Evolutionary conservation across 305 asterid species (phyloP).

Genomic region (Fraxinus dipetala): DNA sequence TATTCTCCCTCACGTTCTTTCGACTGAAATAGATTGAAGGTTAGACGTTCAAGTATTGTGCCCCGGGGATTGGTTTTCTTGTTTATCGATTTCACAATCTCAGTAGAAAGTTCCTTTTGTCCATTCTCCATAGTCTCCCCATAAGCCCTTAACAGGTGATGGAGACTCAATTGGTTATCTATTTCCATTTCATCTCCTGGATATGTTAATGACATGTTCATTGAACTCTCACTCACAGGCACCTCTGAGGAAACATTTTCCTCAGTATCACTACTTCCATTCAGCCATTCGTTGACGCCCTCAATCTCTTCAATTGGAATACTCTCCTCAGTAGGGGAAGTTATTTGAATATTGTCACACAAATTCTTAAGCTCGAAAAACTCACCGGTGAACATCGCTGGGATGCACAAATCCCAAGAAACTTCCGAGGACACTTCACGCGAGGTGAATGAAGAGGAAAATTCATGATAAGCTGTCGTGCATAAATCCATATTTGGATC

Average conservation of each 20-base stretch:
- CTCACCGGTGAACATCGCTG: constrained; percentile 33
- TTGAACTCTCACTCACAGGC: constrained; percentile 28
- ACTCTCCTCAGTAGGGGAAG: constrained; percentile 24
- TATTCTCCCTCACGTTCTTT: constrained; percentile 38
- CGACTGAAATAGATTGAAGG: constrained; percentile 47
- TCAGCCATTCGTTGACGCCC: constrained; percentile 42
- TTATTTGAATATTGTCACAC: constrained; percentile 28
- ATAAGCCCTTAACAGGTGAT: constrained; percentile 54
- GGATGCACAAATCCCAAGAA: background rate
- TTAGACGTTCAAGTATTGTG: constrained; percentile 46
- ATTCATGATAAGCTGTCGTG: constrained; percentile 18
- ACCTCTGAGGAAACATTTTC: constrained; percentile 32
- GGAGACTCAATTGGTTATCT: constrained; percentile 37
- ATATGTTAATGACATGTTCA: constrained; percentile 20
- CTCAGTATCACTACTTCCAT: constrained; percentile 33
- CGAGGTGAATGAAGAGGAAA: constrained; percentile 37
- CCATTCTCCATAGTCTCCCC: constrained; percentile 65
- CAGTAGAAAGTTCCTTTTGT: constrained; percentile 46
- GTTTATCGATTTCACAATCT: constrained; percentile 37
- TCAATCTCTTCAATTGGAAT: constrained; percentile 20
- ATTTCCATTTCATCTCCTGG: constrained; percentile 34
- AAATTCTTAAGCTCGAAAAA: constrained; percentile 33
- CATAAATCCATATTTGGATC: constrained; percentile 34
- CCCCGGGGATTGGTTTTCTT: constrained; percentile 52
- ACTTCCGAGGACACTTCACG: constrained; percentile 30